These are phyloP conservation scores for Solanum ahanhuiri DNA, from an alignment of 257 asterid genomes.

Conservation along the genomic window DNA sequence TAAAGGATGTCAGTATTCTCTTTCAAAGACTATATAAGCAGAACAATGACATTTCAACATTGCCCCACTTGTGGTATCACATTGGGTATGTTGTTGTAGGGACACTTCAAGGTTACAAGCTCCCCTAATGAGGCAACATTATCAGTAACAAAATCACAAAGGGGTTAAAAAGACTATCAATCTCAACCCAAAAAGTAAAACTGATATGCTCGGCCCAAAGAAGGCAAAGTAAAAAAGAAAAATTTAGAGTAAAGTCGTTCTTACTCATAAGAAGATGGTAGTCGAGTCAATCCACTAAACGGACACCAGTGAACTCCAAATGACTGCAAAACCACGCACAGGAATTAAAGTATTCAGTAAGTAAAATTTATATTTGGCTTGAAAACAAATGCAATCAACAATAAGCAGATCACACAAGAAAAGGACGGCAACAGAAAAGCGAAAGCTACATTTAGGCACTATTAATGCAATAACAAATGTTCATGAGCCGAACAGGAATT, in stretches of 20 bases:
- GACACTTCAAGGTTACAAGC: not conserved
- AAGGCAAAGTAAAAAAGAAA: not conserved
- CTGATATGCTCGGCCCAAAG: not conserved
- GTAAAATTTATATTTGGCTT: not conserved
- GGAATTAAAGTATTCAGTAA: not conserved
- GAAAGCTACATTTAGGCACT: not conserved
- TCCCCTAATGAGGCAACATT: not conserved
- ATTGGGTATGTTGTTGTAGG: not conserved
- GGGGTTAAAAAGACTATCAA: not conserved
- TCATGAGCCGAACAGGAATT: not conserved
- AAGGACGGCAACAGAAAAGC: not conserved
- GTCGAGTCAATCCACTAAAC: conserved; percentile 58
- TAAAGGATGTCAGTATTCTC: not conserved
- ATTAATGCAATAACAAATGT: not conserved
- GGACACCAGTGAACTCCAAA: conserved; percentile 98
- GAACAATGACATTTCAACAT: not conserved
- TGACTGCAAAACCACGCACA: conserved; percentile 47
- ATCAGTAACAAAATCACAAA: not conserved
- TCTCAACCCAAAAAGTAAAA: not conserved
- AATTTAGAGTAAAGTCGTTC: conserved; percentile 13
- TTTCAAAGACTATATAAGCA: not conserved
- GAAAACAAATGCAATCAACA: not conserved
- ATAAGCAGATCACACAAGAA: not conserved
- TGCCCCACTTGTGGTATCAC: not conserved
- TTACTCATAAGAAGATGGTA: conserved; percentile 74